A percentile compares a stretch with the other conserved stretches of the same genome.
Evolutionary conservation across 306 rosid species (phyloP).

Genomic region (Cicer bijugum): DNA sequence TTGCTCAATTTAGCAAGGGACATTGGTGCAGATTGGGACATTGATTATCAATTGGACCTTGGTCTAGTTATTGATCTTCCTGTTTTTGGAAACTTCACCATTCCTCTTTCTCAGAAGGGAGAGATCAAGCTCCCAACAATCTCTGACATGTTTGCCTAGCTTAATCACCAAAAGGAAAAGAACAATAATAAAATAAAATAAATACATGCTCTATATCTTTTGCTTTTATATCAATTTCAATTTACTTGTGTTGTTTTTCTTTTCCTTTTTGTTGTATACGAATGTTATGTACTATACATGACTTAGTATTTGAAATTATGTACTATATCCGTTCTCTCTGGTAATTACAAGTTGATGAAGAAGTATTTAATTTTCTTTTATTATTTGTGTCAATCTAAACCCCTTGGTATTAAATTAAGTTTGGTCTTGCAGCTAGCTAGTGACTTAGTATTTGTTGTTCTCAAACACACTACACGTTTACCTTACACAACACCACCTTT

Average conservation of each 20-base stretch:
- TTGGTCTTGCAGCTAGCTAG: no score
- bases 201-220: neutral
- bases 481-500: no score
- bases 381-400: no score
- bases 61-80: conserved; percentile 75
- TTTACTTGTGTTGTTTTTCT: neutral
- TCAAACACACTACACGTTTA: no score
- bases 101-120: conserved; percentile 79
- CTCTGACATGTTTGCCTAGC: conserved; percentile 52
- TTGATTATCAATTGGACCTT: conserved; percentile 71
- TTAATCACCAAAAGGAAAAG: neutral
- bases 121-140: conserved; percentile 84
- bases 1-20: conserved; percentile 67
- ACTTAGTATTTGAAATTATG: no score
- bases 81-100: conserved; percentile 70
- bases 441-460: no score
- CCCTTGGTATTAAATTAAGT: no score
- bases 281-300: neutral
- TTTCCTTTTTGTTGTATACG: neutral
- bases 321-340: no score
- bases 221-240: neutral
- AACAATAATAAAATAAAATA: neutral
- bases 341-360: no score
- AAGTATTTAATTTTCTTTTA: no score
- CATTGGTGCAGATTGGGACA: conserved; percentile 81